Conservation (phyloP, 148 eudicot species). For the Rhododendron molle region DNA sequence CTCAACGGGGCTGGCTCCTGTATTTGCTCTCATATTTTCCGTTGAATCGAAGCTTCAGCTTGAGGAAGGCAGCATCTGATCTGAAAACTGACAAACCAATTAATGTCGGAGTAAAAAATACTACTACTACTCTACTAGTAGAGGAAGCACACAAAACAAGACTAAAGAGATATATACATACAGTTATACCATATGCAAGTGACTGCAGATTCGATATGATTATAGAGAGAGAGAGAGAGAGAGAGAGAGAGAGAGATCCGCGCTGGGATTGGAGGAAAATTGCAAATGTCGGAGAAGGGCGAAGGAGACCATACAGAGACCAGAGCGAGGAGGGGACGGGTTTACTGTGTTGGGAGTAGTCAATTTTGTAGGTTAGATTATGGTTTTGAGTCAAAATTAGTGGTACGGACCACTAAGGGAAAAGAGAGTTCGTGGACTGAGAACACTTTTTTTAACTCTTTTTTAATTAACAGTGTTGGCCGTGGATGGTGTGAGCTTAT, state of each 20-base stretch:
- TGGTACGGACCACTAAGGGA: too few relatives aligned
- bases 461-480: too few relatives aligned
- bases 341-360: not conserved
- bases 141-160: not conserved
- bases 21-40: conserved; percentile 49
- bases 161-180: not conserved
- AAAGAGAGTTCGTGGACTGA: too few relatives aligned
- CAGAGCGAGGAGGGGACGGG: not conserved
- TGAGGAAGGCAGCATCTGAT: conserved; percentile 19
- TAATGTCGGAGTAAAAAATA: not conserved
- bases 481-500: too few relatives aligned
- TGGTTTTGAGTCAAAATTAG: too few relatives aligned
- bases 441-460: too few relatives aligned
- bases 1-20: conserved; percentile 37
- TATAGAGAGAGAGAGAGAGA: conserved; percentile 2
- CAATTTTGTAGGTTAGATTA: not conserved
- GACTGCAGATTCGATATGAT: not conserved
- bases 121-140: not conserved
- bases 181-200: not conserved
- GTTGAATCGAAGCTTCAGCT: not conserved
- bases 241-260: not conserved
- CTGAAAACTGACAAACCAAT: not conserved
- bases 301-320: not conserved
- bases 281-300: not conserved
- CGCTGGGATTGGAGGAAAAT: not conserved